Evolutionary conservation across 805 yeast species (phyloP), one percentile per base, ranked within the genome.

Genomic region (Cyberlindnera euphorbiiphila): DNA sequence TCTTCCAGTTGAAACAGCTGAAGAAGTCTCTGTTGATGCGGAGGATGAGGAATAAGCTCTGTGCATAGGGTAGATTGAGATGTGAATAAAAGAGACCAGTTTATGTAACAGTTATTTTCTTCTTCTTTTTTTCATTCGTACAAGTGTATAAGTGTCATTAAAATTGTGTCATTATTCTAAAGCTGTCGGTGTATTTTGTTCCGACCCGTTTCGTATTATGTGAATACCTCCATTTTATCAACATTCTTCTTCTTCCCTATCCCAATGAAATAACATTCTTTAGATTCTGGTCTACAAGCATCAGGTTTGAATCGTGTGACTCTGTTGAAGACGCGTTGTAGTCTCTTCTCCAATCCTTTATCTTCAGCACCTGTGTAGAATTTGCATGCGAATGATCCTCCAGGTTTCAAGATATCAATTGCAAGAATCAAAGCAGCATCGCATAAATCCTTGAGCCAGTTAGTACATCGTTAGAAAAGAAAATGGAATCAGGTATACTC

Each of bases 381-480:
- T 60, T 93, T 93, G 67, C 95, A 83, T 11, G 87, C 81, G 53
- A 86, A 74, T 9, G 65, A 53, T 1, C 98, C 98, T 19, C 75
- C 74, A 5, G 78, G 75, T 43, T 68, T 76, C 19, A 93, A 61
- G n/a, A 85, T 61, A 43, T 78, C 82, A 36, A 81, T 69, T 1
- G 94, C 81, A 34, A 89, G 70, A 6, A 85, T 69, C 35, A 93
- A 59, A 0, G 95, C 96, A 0, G 96, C 96, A 51, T 86, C 93
- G 59, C 97, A 91, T 20, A 91, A 65, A 54, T 89, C 89, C 85
- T 65, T n/a, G n/a, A n/a, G n/a, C n/a, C n/a, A n/a, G 35, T 33
- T 24, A 25, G 29, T 32, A 6, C 13, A 21, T 9, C 11, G 41
- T 36, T 40, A 46, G 42, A 35, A 27, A 7, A 19, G 5, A 5